Conservation (phyloP, 192 early-diverging fungal genomes). For the Allomyces javanicus region DNA sequence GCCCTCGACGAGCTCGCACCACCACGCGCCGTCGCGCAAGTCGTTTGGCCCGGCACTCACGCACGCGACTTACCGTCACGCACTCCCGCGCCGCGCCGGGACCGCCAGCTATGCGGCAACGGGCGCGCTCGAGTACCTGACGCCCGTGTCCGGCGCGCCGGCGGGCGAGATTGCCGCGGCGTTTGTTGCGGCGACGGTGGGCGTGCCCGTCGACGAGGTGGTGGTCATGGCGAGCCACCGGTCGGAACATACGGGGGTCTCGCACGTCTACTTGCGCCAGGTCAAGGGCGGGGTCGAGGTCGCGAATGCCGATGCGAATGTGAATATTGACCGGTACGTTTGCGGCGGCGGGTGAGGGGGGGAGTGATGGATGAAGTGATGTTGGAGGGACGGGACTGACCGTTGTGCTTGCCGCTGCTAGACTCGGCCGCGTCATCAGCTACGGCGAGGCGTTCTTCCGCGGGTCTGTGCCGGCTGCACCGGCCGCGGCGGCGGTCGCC, state of each 20-base stretch:
- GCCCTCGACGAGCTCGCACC: no score
- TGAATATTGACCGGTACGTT: conserved; percentile 24
- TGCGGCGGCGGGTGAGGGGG: background rate
- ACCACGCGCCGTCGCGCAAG: background rate
- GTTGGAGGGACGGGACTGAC: conserved; percentile 6
- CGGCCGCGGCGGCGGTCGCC: background rate
- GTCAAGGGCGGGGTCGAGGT: conserved; percentile 27
- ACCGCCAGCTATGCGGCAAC: background rate
- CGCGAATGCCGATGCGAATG: conserved; percentile 37
- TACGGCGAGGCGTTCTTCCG: conserved; percentile 8
- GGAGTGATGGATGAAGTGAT: no score
- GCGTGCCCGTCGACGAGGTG: conserved; percentile 10
- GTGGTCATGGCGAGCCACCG: conserved; percentile 17
- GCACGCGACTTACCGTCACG: background rate
- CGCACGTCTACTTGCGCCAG: conserved; percentile 47
- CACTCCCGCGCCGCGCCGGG: background rate
- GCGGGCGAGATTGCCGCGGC: background rate
- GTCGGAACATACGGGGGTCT: conserved; percentile 28
- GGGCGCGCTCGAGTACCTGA: no score
- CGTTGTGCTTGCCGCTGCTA: no score
- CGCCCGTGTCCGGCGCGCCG: background rate
- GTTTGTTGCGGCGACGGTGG: conserved; percentile 6
- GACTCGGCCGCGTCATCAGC: conserved; percentile 9
- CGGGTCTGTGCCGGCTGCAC: background rate
- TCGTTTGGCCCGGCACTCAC: background rate